Evolutionary conservation across 805 yeast species (phyloP).

Genomic region (Kluyveromyces aestuarii): DNA sequence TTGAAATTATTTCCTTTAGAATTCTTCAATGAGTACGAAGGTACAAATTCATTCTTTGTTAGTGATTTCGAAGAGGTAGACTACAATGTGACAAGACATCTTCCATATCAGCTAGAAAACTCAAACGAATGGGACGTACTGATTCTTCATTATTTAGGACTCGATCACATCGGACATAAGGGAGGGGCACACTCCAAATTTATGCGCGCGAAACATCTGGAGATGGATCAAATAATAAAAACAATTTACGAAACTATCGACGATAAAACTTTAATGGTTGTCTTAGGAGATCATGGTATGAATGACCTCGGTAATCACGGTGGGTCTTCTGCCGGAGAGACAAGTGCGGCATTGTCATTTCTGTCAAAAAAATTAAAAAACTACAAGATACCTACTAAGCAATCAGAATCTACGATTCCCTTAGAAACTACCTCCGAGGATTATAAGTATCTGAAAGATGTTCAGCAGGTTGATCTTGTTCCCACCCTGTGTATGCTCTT

Average conservation of each 20-base stretch:
- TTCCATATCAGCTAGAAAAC: constrained; percentile 45
- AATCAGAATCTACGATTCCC: constrained; percentile 11
- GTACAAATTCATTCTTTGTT: constrained; percentile 90
- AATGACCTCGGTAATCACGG: constrained; percentile 95
- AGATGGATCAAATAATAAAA: constrained; percentile 68
- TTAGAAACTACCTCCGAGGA: constrained; percentile 27
- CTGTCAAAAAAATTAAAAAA: constrained; percentile 50
- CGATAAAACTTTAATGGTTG: constrained; percentile 53
- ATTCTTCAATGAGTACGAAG: constrained; percentile 59
- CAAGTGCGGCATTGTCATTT: constrained; percentile 72
- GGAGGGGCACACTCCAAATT: constrained; percentile 79
- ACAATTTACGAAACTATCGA: constrained; percentile 39
- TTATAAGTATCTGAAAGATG: constrained; percentile 46
- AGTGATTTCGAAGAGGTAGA: constrained; percentile 94
- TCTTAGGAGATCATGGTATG: constrained; percentile 96
- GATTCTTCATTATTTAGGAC: constrained; percentile 82
- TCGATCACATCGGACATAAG: constrained; percentile 97
- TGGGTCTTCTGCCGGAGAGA: constrained; percentile 88
- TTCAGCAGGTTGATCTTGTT: constrained; percentile 86
- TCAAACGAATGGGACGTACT: constrained; percentile 66
- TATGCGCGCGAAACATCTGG: constrained; percentile 76
- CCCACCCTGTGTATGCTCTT: constrained; percentile 77
- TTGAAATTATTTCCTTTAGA: constrained; percentile 68
- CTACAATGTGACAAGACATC: constrained; percentile 81
- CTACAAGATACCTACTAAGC: constrained; percentile 12